phyloP scores from a whole-genome alignment of 2,329 filamentous ascomycete species.

The Fusarium tricinctum region DNA sequence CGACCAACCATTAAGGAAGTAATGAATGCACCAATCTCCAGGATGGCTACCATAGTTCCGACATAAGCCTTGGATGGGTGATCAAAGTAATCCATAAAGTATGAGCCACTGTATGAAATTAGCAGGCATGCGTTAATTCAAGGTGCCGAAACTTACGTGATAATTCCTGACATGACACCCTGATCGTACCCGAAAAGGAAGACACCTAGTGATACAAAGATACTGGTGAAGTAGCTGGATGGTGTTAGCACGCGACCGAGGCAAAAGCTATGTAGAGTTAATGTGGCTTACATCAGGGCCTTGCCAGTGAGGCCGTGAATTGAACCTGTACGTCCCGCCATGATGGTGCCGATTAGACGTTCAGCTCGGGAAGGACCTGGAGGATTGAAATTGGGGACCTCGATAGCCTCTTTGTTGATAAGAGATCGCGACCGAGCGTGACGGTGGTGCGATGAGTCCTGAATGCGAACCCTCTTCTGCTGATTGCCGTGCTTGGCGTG shows the following conservation, averaged over 20 bases:
- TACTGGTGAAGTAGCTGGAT: constrained; percentile 90
- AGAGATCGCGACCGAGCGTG: constrained; percentile 57
- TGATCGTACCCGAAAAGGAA: constrained; percentile 93
- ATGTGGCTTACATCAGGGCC: constrained; percentile 80
- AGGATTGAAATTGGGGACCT: constrained; percentile 78
- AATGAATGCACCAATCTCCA: constrained; percentile 93
- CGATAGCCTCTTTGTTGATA: constrained; percentile 82
- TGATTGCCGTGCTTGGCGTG: constrained; percentile 58
- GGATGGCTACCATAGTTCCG: constrained; percentile 97
- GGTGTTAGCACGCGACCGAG: constrained; percentile 35
- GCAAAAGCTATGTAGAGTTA: background rate
- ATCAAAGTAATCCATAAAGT: constrained; percentile 93
- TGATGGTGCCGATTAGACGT: constrained; percentile 82
- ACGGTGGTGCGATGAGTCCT: constrained; percentile 58
- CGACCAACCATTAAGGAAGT: constrained; percentile 88
- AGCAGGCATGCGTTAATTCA: constrained; percentile 32
- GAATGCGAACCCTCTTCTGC: constrained; percentile 78
- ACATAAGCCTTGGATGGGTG: constrained; percentile 89
- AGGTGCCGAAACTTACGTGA: constrained; percentile 66
- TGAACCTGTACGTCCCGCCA: constrained; percentile 82
- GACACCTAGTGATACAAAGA: constrained; percentile 88
- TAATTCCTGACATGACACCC: constrained; percentile 85
- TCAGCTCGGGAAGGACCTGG: constrained; percentile 75
- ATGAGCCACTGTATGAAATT: constrained; percentile 74
- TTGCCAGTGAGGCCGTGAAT: constrained; percentile 96